Evolutionary conservation across 169 alveolate species (phyloP), one percentile per base, ranked within the genome.

Genomic region (Eimeria nieschulzi): DNA sequence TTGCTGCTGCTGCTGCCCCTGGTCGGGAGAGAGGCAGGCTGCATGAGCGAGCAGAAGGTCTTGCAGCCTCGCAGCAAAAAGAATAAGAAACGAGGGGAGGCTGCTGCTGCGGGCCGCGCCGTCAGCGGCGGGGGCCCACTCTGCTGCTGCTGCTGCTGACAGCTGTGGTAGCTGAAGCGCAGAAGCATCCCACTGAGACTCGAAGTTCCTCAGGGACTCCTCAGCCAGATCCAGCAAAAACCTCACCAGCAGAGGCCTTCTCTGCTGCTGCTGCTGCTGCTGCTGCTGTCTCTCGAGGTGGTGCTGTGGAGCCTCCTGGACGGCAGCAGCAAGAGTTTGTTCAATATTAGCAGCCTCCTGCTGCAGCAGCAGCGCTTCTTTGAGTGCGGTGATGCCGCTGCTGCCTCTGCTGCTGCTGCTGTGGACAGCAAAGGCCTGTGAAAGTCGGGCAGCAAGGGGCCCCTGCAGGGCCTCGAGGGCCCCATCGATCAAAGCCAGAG

Each of bases 81-180:
- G n/a, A 71, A 21, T 71, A 7, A 71, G 55, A 15, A 71, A 71
- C 25, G 80, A 21, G 46, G 80, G 80, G 6, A 33, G 46, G 80
- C 80, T 71, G 80, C 80, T 71, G 46, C 80, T 71, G 55, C 80
- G 51, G 25, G 23, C n/a, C 55, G 15, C n/a, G 23, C 19, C 55
- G 55, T 23, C 56, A 71, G 56, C 80, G 46, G 56, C 46, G 21
- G 54, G 55, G 46, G 0, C 55, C 80, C 80, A 71, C 54, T 33
- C 56, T 66, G 73, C 73, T 71, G 80, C 80, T 25, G 80, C 55
- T 71, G 80, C 80, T 71, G 80, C 56, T 25, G 80, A 71, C 80
- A 23, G 80, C n/a, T 23, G 80, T 55, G 80, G 80, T 53, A 71
- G 56, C 80, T 23, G 80, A 21, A 71, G 54, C 80, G 80, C 80